Evolutionary conservation across 257 asterid species (phyloP).

Genomic region (Henckelia pumila): DNA sequence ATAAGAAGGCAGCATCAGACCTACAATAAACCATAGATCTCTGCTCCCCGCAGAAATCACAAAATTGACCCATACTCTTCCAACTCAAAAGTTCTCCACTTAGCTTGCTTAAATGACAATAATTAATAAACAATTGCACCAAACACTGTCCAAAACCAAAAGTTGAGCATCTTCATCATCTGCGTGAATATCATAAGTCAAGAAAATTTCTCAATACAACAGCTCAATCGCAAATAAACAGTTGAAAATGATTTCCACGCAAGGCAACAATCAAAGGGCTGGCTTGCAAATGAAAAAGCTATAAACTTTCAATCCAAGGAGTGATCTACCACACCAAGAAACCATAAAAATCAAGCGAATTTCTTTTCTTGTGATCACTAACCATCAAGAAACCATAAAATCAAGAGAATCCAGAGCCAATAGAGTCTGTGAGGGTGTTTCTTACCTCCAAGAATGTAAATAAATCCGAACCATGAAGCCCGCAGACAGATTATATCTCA

Average conservation of each 20-base stretch:
- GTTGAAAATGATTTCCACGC: not conserved
- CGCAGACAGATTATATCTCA: not conserved
- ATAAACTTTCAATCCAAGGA: conserved; percentile 3
- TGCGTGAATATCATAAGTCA: not conserved
- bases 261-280: not conserved
- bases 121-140: not conserved
- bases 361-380: not conserved
- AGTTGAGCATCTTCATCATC: conserved; percentile 11
- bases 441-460: not conserved
- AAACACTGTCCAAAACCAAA: not conserved
- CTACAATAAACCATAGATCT: conserved; percentile 54
- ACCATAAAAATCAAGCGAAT: conserved; percentile 1
- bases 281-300: conserved; percentile 13
- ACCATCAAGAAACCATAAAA: conserved; percentile 15
- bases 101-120: conserved; percentile 10
- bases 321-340: conserved; percentile 10
- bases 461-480: not conserved
- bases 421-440: not conserved
- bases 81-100: conserved; percentile 10
- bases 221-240: not conserved
- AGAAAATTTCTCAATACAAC: conserved; percentile 4
- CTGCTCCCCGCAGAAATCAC: conserved; percentile 67
- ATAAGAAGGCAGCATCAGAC: conserved; percentile 58
- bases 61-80: conserved; percentile 41
- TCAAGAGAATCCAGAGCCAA: not conserved